Evolutionary conservation across 169 alveolate genomes (phyloP).

Genomic region (Babesia ovis): DNA sequence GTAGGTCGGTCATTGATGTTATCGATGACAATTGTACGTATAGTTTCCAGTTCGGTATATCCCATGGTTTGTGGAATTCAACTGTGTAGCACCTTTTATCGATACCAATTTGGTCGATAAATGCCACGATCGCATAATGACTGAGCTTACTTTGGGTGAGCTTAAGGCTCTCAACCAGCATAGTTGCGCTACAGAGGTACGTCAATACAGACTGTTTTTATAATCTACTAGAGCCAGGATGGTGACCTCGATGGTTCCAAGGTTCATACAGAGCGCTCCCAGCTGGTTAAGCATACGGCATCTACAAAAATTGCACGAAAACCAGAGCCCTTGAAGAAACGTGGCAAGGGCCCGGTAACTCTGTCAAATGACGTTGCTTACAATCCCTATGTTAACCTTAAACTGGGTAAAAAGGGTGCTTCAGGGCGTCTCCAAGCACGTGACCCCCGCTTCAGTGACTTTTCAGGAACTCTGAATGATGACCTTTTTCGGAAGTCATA

Average conservation of each 20-base stretch:
- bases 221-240: neutral
- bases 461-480: conserved; percentile 57
- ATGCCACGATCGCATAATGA: conserved; percentile 10
- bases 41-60: too few relatives aligned
- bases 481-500: conserved; percentile 65
- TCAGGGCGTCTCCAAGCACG: conserved; percentile 19
- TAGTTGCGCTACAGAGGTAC: neutral
- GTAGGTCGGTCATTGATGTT: too few relatives aligned
- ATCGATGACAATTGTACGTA: too few relatives aligned
- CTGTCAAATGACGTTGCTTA: conserved; percentile 51
- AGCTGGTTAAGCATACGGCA: neutral
- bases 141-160: conserved; percentile 25
- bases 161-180: conserved; percentile 29
- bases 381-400: conserved; percentile 45
- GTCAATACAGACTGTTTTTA: too few relatives aligned
- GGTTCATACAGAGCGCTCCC: conserved; percentile 1
- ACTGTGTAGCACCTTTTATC: too few relatives aligned
- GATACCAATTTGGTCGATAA: too few relatives aligned
- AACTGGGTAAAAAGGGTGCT: conserved; percentile 24
- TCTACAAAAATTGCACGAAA: neutral
- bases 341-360: conserved; percentile 50
- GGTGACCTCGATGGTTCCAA: neutral
- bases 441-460: conserved; percentile 70
- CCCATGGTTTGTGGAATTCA: too few relatives aligned
- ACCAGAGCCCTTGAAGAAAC: conserved; percentile 16